Conservation (phyloP, 192 early-diverging fungal species). For the Linnemannia exigua region DNA sequence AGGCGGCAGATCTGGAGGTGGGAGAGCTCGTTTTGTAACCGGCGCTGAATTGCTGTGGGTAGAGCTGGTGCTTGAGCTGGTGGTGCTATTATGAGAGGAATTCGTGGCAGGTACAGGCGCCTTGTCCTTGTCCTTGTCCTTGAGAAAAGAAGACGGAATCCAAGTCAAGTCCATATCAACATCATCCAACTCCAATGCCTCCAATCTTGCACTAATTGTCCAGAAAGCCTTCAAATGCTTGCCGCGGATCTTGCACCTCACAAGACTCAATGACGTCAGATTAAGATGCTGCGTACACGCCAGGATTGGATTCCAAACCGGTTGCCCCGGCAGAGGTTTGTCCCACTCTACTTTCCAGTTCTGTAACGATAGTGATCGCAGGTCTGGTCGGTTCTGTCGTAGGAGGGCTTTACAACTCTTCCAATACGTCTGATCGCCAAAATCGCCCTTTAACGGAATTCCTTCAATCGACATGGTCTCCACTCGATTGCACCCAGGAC, state of each 20-base stretch:
- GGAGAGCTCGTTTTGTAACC: neutral
- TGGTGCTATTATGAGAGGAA: no score
- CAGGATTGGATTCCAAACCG: constrained; percentile 21
- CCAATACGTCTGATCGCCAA: neutral
- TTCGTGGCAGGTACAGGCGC: no score
- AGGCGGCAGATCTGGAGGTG: neutral
- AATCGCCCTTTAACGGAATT: neutral
- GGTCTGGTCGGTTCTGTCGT: constrained; percentile 5
- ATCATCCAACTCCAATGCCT: constrained; percentile 2
- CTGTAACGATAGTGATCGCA: neutral
- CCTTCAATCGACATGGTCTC: constrained; percentile 17
- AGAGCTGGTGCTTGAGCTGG: neutral
- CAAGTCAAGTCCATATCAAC: constrained; percentile 10
- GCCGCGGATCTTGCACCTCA: constrained; percentile 9
- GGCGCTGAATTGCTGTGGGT: neutral
- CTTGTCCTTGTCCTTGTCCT: neutral
- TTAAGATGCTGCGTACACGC: neutral
- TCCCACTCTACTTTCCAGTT: neutral
- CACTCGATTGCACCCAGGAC: constrained; percentile 2
- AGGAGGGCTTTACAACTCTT: constrained; percentile 8
- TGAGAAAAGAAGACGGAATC: neutral
- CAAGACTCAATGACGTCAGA: constrained; percentile 13
- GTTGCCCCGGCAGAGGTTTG: neutral
- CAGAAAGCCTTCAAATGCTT: constrained; percentile 21
- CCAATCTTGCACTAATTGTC: constrained; percentile 12